These are phyloP conservation scores for Stachybotrys elegans DNA, from an alignment of 2,329 filamentous ascomycete species.

Conservation along the genomic window DNA sequence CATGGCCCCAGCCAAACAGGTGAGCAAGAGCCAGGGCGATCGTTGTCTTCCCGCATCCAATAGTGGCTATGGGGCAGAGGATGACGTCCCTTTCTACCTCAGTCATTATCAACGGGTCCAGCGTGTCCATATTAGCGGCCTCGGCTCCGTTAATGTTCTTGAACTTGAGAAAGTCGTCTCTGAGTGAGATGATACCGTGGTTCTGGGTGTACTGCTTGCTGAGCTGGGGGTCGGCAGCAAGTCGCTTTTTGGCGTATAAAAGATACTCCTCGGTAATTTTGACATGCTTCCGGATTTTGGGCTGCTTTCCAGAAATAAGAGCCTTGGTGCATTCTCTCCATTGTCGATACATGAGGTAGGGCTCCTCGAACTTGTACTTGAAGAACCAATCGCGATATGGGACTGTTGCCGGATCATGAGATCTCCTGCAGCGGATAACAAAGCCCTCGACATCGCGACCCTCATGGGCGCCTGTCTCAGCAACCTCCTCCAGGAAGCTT, in stretches of 20 bases:
- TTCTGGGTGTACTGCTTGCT: constrained; percentile 74
- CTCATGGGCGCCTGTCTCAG: constrained; percentile 83
- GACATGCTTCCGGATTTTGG: constrained; percentile 79
- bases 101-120: constrained; percentile 37
- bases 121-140: constrained; percentile 70
- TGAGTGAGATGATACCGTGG: constrained; percentile 88
- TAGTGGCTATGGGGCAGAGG: constrained; percentile 85
- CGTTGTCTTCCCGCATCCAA: constrained; percentile 96
- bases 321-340: constrained; percentile 97
- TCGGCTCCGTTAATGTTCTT: constrained; percentile 85
- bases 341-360: constrained; percentile 97
- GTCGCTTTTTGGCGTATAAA: constrained; percentile 68
- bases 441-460: constrained; percentile 96
- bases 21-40: constrained; percentile 74
- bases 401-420: constrained; percentile 39
- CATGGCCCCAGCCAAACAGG: constrained; percentile 85
- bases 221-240: constrained; percentile 63
- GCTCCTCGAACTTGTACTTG: constrained; percentile 99
- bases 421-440: constrained; percentile 81
- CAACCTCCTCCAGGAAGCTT: constrained; percentile 75
- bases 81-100: constrained; percentile 65
- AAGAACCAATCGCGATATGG: constrained; percentile 95
- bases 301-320: constrained; percentile 68
- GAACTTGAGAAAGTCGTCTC: constrained; percentile 79
- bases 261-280: constrained; percentile 91